phyloP scores from a whole-genome alignment of 331 rosid genomes.

The Prunus yedoensis region DNA sequence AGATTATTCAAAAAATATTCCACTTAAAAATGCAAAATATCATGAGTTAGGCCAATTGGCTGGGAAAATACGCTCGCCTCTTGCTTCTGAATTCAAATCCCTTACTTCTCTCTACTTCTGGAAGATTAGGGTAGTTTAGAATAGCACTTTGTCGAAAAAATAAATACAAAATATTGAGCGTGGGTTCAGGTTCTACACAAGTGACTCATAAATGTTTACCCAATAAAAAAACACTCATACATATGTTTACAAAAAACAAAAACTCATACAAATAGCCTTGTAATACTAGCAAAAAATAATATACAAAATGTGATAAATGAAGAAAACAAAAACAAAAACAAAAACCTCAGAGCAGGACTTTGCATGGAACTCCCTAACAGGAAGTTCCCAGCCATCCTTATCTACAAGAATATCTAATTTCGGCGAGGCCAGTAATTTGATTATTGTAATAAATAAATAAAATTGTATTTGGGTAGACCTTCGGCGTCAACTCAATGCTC shows the following conservation, averaged over 20 bases:
- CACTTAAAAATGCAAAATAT: not conserved
- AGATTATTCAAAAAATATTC: not conserved
- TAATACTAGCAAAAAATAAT: not conserved
- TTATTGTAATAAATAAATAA: slow-evolving; percentile 3
- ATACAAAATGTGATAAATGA: slow-evolving; percentile 6
- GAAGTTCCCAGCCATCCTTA: not conserved
- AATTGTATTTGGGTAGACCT: not conserved
- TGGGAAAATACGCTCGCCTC: too few species aligned
- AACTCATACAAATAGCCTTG: not conserved
- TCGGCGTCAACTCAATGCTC: not conserved
- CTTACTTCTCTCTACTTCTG: too few species aligned
- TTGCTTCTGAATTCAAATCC: too few species aligned
- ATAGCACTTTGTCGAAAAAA: too few species aligned
- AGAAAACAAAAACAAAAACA: not conserved
- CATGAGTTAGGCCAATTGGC: too few species aligned
- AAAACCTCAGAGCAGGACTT: not conserved
- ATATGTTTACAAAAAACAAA: too few species aligned
- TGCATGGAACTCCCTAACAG: not conserved
- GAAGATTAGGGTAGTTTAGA: too few species aligned
- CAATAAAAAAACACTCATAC: too few species aligned
- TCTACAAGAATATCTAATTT: slow-evolving; percentile 22
- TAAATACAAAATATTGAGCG: not conserved
- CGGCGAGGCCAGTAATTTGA: slow-evolving; percentile 3
- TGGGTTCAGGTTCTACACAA: not conserved
- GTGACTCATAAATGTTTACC: not conserved